Evolutionary conservation across 345 rosid species (phyloP), one percentile per base, ranked within the genome.

Genomic region (Acer yangbiense): DNA sequence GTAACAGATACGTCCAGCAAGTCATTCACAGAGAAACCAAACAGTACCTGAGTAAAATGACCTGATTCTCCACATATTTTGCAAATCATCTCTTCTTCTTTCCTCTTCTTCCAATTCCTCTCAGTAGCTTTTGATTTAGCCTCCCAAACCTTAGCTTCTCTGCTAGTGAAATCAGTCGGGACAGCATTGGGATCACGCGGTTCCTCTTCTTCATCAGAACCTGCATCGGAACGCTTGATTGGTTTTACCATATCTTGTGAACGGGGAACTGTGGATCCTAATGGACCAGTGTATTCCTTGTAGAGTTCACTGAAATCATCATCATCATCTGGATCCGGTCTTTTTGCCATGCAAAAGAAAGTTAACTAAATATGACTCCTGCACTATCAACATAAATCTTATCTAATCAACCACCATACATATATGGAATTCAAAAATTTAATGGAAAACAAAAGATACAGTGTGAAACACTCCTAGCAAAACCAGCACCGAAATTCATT

Each of bases 141-240:
- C 81, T 96, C 98, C 99, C 99, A 96, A 75, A 94, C 93, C 88
- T 96, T 96, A 29, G 99, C 98, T 73, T 96, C 99, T 32, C 99
- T 88, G 83, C 99, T 96, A 23, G 98, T 96, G 78, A 96, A 96
- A 84, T 93, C 99, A 0, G 99, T 96, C 1, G 99, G 99, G 12
- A 96, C 99, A 46, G 99, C 97, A 83, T 96, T 90, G 0, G 95
- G 98, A 81, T 96, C 98, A n/a, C 87, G 95, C 32, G 85, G 67
- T 79, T 84, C 93, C 76, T 89, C 98, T 81, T 92, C 97, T 83
- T 91, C 97, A 9, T 87, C 97, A 4, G 90, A 83, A 58, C 82
- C 94, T 21, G 82, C 87, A 80, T 74, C 91, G 81, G 92, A 82
- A 61, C 78, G 82, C 74, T 92, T 94, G 77, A 82, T 83, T 6